A percentile compares a stretch with the other conserved stretches of the same genome.
These are phyloP conservation scores for Lactifluus echinatus DNA, from an alignment of 768 basidiomycete species.

Conservation along the genomic window DNA sequence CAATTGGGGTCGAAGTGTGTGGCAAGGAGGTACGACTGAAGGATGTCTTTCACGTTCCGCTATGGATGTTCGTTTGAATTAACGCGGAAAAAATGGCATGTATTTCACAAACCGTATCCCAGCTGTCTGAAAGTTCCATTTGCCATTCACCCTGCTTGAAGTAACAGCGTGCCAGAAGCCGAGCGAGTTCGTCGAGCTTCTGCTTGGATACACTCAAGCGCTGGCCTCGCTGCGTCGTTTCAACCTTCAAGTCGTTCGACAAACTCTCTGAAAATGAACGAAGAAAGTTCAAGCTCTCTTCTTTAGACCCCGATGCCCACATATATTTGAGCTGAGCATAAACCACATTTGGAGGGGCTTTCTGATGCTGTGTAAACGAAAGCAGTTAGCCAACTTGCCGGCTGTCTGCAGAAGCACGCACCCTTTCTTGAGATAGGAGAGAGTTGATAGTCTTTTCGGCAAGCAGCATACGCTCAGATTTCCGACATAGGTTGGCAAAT, in stretches of 20 bases:
- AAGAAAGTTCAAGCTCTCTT: slow-evolving; percentile 76
- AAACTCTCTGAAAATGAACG: slow-evolving; percentile 75
- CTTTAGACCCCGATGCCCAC: slow-evolving; percentile 79
- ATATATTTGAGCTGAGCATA: slow-evolving; percentile 94
- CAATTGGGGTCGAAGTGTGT: slow-evolving; percentile 91
- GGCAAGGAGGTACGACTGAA: slow-evolving; percentile 77
- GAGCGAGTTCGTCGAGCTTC: slow-evolving; percentile 62
- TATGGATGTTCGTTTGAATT: slow-evolving; percentile 28
- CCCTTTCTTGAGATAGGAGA: slow-evolving; percentile 66
- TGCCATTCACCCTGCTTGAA: slow-evolving; percentile 98
- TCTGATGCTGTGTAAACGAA: slow-evolving; percentile 31
- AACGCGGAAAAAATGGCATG: background rate
- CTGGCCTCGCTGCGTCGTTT: slow-evolving; percentile 38
- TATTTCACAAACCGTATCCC: slow-evolving; percentile 56
- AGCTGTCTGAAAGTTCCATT: slow-evolving; percentile 65
- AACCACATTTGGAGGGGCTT: slow-evolving; percentile 91
- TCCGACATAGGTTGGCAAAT: slow-evolving; percentile 95
- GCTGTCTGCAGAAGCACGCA: slow-evolving; percentile 25
- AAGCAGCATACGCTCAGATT: slow-evolving; percentile 86
- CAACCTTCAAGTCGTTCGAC: slow-evolving; percentile 61
- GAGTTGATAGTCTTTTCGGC: slow-evolving; percentile 97
- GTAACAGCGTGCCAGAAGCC: slow-evolving; percentile 91
- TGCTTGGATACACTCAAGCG: slow-evolving; percentile 47
- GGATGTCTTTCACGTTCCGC: slow-evolving; percentile 74
- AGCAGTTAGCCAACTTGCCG: background rate